phyloP scores from a whole-genome alignment of 2,329 filamentous ascomycete genomes.

The Tympanopsis confertula region DNA sequence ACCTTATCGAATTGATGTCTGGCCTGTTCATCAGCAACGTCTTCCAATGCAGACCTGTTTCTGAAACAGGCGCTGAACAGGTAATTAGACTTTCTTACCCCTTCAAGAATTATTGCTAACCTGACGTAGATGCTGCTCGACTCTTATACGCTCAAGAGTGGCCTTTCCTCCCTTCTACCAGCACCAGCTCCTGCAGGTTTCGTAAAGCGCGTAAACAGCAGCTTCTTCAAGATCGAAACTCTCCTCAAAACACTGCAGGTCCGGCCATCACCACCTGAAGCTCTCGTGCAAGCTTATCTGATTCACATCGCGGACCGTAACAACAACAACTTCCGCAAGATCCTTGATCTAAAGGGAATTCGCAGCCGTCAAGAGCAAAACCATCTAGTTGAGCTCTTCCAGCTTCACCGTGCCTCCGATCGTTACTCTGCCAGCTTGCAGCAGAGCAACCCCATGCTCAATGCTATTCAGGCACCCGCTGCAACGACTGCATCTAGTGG shows the following conservation, averaged over 20 bases:
- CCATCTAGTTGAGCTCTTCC: conserved; percentile 76
- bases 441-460: conserved; percentile 55
- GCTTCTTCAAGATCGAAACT: conserved; percentile 78
- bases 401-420: conserved; percentile 65
- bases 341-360: conserved; percentile 90
- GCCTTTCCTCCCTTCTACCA: conserved; percentile 7
- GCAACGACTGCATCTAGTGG: conserved; percentile 6
- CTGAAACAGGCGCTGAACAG: conserved; percentile 90
- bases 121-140: conserved; percentile 23
- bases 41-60: conserved; percentile 79
- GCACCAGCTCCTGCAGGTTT: conserved; percentile 46
- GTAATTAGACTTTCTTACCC: conserved; percentile 74
- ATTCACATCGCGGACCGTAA: conserved; percentile 92
- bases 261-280: conserved; percentile 79
- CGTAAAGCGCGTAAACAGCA: conserved; percentile 72
- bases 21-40: conserved; percentile 72
- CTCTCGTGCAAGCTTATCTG: conserved; percentile 89
- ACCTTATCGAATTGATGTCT: conserved; percentile 80
- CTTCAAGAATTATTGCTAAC: conserved; percentile 43
- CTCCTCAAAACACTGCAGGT: conserved; percentile 95
- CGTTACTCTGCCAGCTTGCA: conserved; percentile 57
- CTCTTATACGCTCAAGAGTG: conserved; percentile 13
- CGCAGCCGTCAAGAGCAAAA: conserved; percentile 65
- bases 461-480: conserved; percentile 51
- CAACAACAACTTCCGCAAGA: conserved; percentile 89